Evolutionary conservation across 176 grass and related monocot species (phyloP).

Genomic region (Melocanna baccifera): DNA sequence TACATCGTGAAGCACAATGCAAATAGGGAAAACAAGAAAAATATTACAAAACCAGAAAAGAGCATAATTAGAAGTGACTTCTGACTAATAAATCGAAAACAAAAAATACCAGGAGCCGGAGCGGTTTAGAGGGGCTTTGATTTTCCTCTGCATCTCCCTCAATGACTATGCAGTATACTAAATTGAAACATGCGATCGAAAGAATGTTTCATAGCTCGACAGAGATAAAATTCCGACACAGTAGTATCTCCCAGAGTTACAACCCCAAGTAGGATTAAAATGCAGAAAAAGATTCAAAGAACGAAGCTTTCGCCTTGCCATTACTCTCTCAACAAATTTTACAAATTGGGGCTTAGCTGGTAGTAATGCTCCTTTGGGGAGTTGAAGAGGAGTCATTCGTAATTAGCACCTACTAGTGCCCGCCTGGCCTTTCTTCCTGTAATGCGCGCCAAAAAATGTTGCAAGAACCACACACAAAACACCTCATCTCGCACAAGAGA

Average conservation of each 20-base stretch:
- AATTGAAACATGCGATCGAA: neutral
- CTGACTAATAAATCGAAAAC: neutral
- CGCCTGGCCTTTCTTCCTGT: neutral
- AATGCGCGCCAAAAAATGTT: constrained; percentile 1
- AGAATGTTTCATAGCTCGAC: neutral
- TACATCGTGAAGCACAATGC: too few relatives aligned
- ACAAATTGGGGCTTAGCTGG: neutral
- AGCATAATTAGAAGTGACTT: too few relatives aligned
- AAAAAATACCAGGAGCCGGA: too few relatives aligned
- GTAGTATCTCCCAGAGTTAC: neutral
- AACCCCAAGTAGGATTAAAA: neutral
- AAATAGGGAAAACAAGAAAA: too few relatives aligned
- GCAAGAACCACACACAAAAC: neutral
- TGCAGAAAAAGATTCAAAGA: neutral
- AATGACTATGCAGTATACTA: neutral
- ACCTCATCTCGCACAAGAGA: neutral
- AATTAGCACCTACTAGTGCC: neutral
- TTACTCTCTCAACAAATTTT: neutral
- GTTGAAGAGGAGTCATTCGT: neutral
- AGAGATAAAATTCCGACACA: neutral
- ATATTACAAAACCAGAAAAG: too few relatives aligned
- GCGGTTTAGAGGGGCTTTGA: neutral
- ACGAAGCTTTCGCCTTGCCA: constrained; percentile 23
- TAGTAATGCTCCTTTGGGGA: neutral
- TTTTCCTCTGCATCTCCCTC: neutral